A percentile compares a stretch with the other conserved stretches of the same genome.
Evolutionary conservation across 805 yeast genomes (phyloP).

Genomic region (Ogataea glucozyma): DNA sequence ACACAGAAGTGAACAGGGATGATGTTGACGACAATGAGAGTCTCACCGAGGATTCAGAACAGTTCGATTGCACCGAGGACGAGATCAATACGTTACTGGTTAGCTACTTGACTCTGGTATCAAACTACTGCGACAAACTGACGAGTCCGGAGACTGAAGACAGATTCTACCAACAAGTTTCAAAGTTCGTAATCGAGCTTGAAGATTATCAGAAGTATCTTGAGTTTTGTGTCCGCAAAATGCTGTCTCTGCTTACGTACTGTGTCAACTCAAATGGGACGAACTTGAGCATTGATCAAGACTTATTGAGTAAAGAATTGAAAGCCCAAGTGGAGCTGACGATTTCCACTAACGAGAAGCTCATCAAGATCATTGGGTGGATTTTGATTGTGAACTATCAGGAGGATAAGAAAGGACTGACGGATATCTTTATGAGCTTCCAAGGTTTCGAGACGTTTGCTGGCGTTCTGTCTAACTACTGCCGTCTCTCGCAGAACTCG

Average conservation of each 20-base stretch:
- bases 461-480: constrained; percentile 30
- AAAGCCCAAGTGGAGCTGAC: constrained; percentile 23
- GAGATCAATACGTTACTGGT: constrained; percentile 38
- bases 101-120: constrained; percentile 33
- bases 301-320: constrained; percentile 16
- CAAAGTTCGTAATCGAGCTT: constrained; percentile 29
- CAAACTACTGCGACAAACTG: constrained; percentile 31
- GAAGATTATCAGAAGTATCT: constrained; percentile 37
- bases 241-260: constrained; percentile 45
- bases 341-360: constrained; percentile 31
- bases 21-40: constrained; percentile 7
- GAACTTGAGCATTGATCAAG: constrained; percentile 23
- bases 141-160: constrained; percentile 23
- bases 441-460: constrained; percentile 50
- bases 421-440: constrained; percentile 50
- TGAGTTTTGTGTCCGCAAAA: constrained; percentile 50
- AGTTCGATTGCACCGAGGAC: constrained; percentile 27
- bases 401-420: constrained; percentile 29
- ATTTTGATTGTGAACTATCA: constrained; percentile 30
- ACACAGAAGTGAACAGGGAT: constrained; percentile 6
- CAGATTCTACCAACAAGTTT: constrained; percentile 28
- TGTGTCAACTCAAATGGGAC: constrained; percentile 28
- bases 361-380: constrained; percentile 36
- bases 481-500: constrained; percentile 39
- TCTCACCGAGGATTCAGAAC: constrained; percentile 12